Percentiles rank a stretch among this genome's conserved stretches.
These are phyloP conservation scores for Penicillium hordei DNA, from an alignment of 2,329 filamentous ascomycete species.

Conservation along the genomic window DNA sequence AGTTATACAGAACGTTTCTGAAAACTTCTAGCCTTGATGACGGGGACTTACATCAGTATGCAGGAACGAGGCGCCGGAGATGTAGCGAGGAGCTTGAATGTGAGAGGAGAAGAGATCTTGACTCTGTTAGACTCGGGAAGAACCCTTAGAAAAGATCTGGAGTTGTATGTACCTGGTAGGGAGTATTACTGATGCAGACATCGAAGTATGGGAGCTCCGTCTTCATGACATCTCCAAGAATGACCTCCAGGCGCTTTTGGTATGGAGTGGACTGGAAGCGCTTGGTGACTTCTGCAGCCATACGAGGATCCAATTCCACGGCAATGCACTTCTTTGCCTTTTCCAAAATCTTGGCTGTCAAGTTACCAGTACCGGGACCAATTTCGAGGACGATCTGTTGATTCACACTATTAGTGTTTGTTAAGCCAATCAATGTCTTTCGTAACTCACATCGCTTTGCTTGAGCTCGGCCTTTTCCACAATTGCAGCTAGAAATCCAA, in stretches of 20 bases:
- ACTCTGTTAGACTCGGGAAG: conserved; percentile 16
- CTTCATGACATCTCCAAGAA: conserved; percentile 93
- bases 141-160: neutral
- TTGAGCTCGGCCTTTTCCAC: conserved; percentile 86
- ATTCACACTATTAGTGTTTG: conserved; percentile 3
- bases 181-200: conserved; percentile 78
- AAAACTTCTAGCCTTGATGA: neutral
- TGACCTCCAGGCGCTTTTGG: conserved; percentile 79
- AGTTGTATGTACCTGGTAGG: conserved; percentile 57
- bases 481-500: conserved; percentile 46
- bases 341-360: conserved; percentile 86
- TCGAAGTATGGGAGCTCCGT: conserved; percentile 76
- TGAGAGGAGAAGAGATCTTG: conserved; percentile 83
- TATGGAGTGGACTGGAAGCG: conserved; percentile 86
- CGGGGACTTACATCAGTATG: conserved; percentile 68
- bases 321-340: conserved; percentile 80
- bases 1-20: neutral
- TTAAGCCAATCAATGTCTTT: conserved; percentile 1
- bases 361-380: conserved; percentile 82
- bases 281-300: conserved; percentile 93
- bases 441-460: conserved; percentile 65
- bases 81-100: conserved; percentile 84
- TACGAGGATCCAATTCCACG: conserved; percentile 91
- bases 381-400: conserved; percentile 79
- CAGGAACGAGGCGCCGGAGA: conserved; percentile 77